A percentile compares a stretch with the other conserved stretches of the same genome.
phyloP scores from a whole-genome alignment of 495 filamentous ascomycete species.

The Penicillium bialowiezense region DNA sequence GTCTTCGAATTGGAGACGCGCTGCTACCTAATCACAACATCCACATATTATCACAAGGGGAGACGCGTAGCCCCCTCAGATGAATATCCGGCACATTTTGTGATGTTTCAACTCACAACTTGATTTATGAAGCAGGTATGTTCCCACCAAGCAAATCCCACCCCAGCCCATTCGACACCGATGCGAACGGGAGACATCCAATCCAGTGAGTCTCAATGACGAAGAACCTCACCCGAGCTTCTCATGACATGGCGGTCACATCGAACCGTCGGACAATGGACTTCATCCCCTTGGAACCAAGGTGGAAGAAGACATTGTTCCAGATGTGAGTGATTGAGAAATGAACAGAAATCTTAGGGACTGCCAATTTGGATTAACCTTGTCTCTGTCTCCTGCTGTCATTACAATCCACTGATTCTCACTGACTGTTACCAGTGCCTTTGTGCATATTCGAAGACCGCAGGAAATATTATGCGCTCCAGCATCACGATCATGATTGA shows the following conservation, averaged over 20 bases:
- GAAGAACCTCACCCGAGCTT: slow-evolving; percentile 32
- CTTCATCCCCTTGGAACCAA: slow-evolving; percentile 21
- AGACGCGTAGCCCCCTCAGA: too few relatives aligned
- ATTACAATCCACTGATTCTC: background rate
- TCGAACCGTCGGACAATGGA: slow-evolving; percentile 21
- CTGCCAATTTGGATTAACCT: slow-evolving; percentile 1
- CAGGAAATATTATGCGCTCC: background rate
- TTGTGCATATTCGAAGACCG: slow-evolving; percentile 2
- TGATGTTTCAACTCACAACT: too few relatives aligned
- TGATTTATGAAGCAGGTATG: background rate
- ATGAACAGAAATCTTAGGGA: slow-evolving; percentile 47
- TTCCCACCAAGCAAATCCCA: background rate
- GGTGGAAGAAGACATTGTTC: slow-evolving; percentile 32
- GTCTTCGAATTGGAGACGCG: background rate
- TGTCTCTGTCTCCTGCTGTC: background rate
- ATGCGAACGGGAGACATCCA: background rate
- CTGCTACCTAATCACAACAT: background rate
- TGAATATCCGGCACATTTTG: too few relatives aligned
- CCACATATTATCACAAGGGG: background rate
- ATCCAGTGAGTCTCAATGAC: slow-evolving; percentile 28
- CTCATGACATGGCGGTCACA: slow-evolving; percentile 30
- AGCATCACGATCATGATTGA: background rate
- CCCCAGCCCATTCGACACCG: background rate
- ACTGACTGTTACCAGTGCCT: background rate
- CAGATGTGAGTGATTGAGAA: slow-evolving; percentile 35